Base-by-base conservation (phyloP, 768 basidiomycete genomes). In the Tylopilus balloui region DNA sequence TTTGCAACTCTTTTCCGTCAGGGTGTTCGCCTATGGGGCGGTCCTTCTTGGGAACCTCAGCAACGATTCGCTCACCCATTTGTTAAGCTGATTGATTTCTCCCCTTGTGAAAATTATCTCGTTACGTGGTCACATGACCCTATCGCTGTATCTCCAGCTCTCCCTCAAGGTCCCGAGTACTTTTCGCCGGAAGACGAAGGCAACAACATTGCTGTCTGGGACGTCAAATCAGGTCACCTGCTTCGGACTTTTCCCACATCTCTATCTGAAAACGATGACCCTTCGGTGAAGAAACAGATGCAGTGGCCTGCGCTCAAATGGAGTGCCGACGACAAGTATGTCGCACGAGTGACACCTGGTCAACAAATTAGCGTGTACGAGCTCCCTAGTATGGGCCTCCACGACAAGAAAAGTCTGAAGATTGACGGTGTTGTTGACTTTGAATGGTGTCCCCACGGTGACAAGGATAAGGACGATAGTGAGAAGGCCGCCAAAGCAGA, bases 91-190 rank as follows among this genome's bases (percentile, higher is more conserved):
- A 86, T 99, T 65, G 94, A 97, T 68, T 98, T 98, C 70, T 97
- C 95, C 9, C 92, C 96, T 4, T 89, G 88, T 72, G 96, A 99
- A 71, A 84, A 89, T 50, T 98, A 95, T 71, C 72, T 99, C 51
- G 90, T 98, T 61, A 98, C 96, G 35, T 97, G 93, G 91, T 97
- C 96, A 2, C 86, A 92, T 57, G 91, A 95, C 57, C 84, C 93
- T 13, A 93, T 98, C 56, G 78, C 85, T 34, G 86, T 93, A 24
- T 84, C 88, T 21, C 86, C 90, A 51, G 83, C 83, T 53, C 83
- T 86, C 34, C 73, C 80, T 24, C 88, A 89, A 67, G 90, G 92
- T 9, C 85, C 82, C 43, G 86, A 86, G 62, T 90, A 80, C 65
- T 89, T 93, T 72, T 88, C 91, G 39, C 83, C 88, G 5, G 93